Evolutionary conservation across 2,329 filamentous ascomycete species (phyloP).

Genomic region (Incumbomyces lentus): DNA sequence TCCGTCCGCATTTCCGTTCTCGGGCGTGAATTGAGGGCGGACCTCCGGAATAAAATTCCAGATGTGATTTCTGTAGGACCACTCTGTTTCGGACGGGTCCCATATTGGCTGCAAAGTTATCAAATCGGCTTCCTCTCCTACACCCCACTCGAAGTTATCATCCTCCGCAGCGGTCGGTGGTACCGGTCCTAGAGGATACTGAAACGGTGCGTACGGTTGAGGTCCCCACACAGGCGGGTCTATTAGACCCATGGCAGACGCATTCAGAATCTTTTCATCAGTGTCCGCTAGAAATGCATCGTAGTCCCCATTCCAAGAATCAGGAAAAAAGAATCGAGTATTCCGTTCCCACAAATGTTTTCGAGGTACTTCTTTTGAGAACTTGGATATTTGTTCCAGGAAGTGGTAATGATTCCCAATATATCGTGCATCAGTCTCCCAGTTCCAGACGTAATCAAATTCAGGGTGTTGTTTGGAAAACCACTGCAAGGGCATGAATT

Average conservation of each 20-base stretch:
- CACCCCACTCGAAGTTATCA: constrained; percentile 63
- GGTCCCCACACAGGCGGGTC: constrained; percentile 50
- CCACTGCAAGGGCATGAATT: constrained; percentile 52
- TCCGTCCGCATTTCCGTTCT: constrained; percentile 22
- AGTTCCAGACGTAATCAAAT: constrained; percentile 60
- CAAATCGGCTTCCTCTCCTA: constrained; percentile 62
- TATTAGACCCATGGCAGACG: constrained; percentile 33
- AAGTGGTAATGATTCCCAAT: constrained; percentile 62
- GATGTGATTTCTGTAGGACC: constrained; percentile 37
- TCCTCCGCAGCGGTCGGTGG: constrained; percentile 48
- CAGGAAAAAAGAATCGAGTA: constrained; percentile 65
- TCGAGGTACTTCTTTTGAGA: constrained; percentile 58
- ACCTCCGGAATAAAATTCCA: constrained; percentile 24
- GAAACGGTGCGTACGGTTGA: constrained; percentile 45
- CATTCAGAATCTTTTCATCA: constrained; percentile 27
- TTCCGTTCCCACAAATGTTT: constrained; percentile 69
- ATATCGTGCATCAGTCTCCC: constrained; percentile 59
- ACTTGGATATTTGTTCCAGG: constrained; percentile 57
- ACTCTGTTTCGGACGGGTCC: constrained; percentile 59
- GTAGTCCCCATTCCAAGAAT: constrained; percentile 14
- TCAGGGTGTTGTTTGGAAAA: constrained; percentile 54
- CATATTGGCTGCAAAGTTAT: constrained; percentile 67
- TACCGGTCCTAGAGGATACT: constrained; percentile 48
- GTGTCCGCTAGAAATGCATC: constrained; percentile 7
- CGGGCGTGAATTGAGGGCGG: constrained; percentile 3